Evolutionary conservation across 2,329 filamentous ascomycete species (phyloP).

Genomic region (Epichloe uncinata): DNA sequence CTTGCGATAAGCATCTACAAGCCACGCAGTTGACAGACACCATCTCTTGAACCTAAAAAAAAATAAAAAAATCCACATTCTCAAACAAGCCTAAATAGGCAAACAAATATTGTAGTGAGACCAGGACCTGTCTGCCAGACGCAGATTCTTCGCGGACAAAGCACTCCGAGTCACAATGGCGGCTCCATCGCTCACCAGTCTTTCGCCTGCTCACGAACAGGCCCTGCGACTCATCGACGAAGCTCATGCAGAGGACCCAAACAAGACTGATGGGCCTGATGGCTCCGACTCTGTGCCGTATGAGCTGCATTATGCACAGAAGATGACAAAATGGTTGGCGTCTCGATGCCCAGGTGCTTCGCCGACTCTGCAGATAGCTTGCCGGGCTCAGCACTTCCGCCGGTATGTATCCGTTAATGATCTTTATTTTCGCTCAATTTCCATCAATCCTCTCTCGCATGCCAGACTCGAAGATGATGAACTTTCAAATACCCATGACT

Average conservation of each 20-base stretch:
- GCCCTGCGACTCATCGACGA: conserved; percentile 60
- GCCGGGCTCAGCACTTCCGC: conserved; percentile 73
- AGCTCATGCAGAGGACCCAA: conserved; percentile 32
- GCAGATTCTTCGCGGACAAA: too few relatives aligned
- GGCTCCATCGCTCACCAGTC: neutral
- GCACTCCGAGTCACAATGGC: neutral
- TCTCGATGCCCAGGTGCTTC: conserved; percentile 48
- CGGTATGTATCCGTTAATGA: conserved; percentile 26
- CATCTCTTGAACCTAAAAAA: neutral
- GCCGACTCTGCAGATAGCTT: conserved; percentile 57
- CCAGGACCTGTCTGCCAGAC: too few relatives aligned
- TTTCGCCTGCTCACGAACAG: conserved; percentile 20
- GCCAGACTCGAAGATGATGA: too few relatives aligned
- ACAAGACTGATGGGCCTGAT: conserved; percentile 26
- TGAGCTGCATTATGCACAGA: conserved; percentile 69
- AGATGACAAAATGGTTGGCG: conserved; percentile 64
- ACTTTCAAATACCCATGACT: too few relatives aligned
- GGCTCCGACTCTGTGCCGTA: conserved; percentile 43
- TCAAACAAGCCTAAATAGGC: too few relatives aligned
- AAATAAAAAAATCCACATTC: too few relatives aligned
- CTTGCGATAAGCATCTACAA: neutral
- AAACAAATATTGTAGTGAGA: too few relatives aligned
- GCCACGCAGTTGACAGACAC: neutral
- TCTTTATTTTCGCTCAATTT: too few relatives aligned
- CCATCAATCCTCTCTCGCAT: too few relatives aligned